Conservation (phyloP, 192 early-diverging fungal species). For the Diversispora epigaea region DNA sequence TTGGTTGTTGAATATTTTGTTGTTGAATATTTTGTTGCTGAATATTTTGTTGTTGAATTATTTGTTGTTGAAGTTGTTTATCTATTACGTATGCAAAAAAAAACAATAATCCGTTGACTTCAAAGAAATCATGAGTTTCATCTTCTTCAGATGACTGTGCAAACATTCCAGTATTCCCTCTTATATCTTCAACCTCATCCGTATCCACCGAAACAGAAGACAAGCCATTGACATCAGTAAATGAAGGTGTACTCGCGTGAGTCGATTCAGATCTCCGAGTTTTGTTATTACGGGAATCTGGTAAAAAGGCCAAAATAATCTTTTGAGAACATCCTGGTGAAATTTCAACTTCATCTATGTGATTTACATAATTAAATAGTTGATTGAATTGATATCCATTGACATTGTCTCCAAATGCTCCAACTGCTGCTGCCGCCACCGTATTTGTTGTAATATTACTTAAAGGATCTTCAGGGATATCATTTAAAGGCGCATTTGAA, state of each 20-base stretch:
- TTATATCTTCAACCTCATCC: constrained; percentile 35
- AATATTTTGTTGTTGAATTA: no score
- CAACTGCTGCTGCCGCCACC: constrained; percentile 56
- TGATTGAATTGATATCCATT: constrained; percentile 79
- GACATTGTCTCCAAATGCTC: constrained; percentile 38
- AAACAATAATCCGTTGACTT: constrained; percentile 80
- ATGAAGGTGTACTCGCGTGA: constrained; percentile 27
- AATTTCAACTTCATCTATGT: constrained; percentile 69
- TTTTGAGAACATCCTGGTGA: constrained; percentile 63
- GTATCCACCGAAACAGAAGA: constrained; percentile 33
- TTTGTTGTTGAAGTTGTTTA: background rate
- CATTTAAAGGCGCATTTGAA: background rate
- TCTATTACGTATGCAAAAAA: constrained; percentile 69
- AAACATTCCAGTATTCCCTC: background rate
- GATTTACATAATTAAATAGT: constrained; percentile 90
- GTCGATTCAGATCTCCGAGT: constrained; percentile 31
- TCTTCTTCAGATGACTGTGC: constrained; percentile 46
- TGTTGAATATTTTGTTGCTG: background rate
- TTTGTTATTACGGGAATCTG: constrained; percentile 41
- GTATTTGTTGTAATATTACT: constrained; percentile 62
- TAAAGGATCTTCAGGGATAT: constrained; percentile 14
- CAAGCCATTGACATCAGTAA: background rate
- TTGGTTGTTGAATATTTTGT: background rate
- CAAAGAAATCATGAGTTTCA: constrained; percentile 60
- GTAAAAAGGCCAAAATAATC: constrained; percentile 81